Conservation (phyloP, 2,329 filamentous ascomycete species). For the Lachnellula hyalina region DNA sequence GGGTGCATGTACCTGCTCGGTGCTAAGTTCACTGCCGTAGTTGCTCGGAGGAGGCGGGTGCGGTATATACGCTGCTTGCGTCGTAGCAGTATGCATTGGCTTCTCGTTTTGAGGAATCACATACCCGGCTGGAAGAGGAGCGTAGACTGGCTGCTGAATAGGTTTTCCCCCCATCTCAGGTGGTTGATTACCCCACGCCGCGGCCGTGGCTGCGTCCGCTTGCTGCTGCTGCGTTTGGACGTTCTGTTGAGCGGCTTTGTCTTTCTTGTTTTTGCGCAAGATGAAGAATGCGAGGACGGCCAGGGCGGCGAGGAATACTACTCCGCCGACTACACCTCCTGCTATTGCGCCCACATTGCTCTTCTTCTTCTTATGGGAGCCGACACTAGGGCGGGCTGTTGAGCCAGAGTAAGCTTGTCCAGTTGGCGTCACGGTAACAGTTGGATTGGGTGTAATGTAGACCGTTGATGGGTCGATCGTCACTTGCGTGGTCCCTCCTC, state of each 20-base stretch:
- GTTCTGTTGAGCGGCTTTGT: not conserved
- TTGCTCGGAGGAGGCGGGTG: not conserved
- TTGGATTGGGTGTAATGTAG: not conserved
- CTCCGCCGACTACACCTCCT: slow-evolving; percentile 19
- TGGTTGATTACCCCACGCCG: slow-evolving; percentile 5
- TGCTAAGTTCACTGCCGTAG: not conserved
- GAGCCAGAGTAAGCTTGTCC: not conserved
- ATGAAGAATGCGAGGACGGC: slow-evolving; percentile 15
- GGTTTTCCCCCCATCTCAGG: slow-evolving; percentile 13
- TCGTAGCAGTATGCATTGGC: not conserved
- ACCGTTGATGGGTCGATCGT: not conserved
- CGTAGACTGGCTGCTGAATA: not conserved
- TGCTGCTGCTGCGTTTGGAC: slow-evolving; percentile 9
- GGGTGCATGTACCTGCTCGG: not conserved
- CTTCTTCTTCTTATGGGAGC: slow-evolving; percentile 2
- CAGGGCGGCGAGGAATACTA: slow-evolving; percentile 11
- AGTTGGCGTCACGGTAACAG: not conserved
- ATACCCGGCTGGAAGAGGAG: no score
- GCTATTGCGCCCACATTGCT: slow-evolving; percentile 18
- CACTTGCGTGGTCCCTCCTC: not conserved
- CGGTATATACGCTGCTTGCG: not conserved
- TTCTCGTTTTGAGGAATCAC: not conserved
- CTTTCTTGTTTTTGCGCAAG: slow-evolving; percentile 12
- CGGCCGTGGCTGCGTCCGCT: slow-evolving; percentile 9
- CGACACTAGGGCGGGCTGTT: slow-evolving; percentile 1